These are phyloP conservation scores for Austroboletus niveus DNA, from an alignment of 1,284 basidiomycete species.

Conservation along the genomic window DNA sequence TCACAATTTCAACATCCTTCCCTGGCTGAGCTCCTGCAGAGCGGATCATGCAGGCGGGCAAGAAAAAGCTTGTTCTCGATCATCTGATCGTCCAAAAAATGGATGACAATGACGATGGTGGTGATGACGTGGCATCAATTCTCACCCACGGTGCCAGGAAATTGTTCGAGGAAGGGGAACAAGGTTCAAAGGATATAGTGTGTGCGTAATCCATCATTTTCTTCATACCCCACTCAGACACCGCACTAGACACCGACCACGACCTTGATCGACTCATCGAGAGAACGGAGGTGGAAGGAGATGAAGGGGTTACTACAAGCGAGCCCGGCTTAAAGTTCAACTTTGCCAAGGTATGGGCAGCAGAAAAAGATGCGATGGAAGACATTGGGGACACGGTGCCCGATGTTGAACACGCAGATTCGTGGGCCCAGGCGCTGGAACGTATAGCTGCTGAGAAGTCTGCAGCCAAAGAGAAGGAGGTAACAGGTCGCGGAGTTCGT, in stretches of 20 bases:
- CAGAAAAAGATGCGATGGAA: conserved; percentile 66
- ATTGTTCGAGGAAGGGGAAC: conserved; percentile 64
- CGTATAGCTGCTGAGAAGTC: conserved; percentile 57
- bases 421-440: conserved; percentile 74
- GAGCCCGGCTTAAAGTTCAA: conserved; percentile 60
- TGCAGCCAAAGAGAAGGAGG: conserved; percentile 47
- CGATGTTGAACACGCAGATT: conserved; percentile 57
- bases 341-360: conserved; percentile 88
- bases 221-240: conserved; percentile 61
- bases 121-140: conserved; percentile 76
- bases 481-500: conserved; percentile 68
- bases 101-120: conserved; percentile 73
- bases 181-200: conserved; percentile 58
- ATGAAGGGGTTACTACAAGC: conserved; percentile 46
- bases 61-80: conserved; percentile 88
- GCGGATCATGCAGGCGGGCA: conserved; percentile 83
- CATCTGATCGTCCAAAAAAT: conserved; percentile 94
- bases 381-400: conserved; percentile 56
- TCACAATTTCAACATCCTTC: neutral
- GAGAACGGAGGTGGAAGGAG: conserved; percentile 75
- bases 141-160: conserved; percentile 81
- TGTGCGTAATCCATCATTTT: conserved; percentile 47
- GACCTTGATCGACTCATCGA: conserved; percentile 83
- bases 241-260: conserved; percentile 63
- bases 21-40: conserved; percentile 45